Evolutionary conservation across 371 early-diverging fungal species (phyloP).

Genomic region (Mucor piriformis): DNA sequence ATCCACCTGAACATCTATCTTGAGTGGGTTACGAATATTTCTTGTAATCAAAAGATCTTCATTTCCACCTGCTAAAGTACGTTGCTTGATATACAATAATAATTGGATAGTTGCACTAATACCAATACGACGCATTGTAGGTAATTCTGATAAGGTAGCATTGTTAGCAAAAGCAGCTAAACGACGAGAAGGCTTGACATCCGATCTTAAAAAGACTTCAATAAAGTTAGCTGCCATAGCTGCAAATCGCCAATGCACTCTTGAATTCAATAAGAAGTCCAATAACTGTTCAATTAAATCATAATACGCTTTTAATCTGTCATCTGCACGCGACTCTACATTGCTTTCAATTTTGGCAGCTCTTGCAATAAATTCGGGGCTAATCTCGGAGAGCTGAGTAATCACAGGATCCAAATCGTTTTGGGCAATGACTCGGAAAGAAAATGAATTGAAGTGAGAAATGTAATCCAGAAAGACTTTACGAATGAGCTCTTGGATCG

Average conservation of each 20-base stretch:
- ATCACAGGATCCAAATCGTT: conserved; percentile 14
- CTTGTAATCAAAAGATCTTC: conserved; percentile 42
- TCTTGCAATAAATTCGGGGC: not conserved
- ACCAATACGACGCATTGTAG: conserved; percentile 71
- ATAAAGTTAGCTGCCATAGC: conserved; percentile 79
- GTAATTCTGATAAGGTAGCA: conserved; percentile 70
- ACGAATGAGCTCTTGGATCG: conserved; percentile 74
- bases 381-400: not conserved
- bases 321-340: conserved; percentile 30
- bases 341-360: conserved; percentile 14
- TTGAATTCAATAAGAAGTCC: conserved; percentile 51
- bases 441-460: conserved; percentile 45
- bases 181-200: conserved; percentile 55
- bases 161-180: conserved; percentile 60
- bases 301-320: conserved; percentile 26
- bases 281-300: conserved; percentile 41
- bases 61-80: conserved; percentile 57
- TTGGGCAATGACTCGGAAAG: conserved; percentile 40
- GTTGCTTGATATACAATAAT: conserved; percentile 63
- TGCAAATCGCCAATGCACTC: conserved; percentile 81
- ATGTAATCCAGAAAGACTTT: conserved; percentile 67
- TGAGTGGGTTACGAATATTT: conserved; percentile 48
- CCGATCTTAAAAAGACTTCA: conserved; percentile 64
- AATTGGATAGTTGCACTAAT: conserved; percentile 49
- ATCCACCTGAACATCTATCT: conserved; percentile 17